A percentile compares a stretch with the other conserved stretches of the same genome.
Conservation (phyloP, 257 asterid genomes). For the Cordia subcordata region DNA sequence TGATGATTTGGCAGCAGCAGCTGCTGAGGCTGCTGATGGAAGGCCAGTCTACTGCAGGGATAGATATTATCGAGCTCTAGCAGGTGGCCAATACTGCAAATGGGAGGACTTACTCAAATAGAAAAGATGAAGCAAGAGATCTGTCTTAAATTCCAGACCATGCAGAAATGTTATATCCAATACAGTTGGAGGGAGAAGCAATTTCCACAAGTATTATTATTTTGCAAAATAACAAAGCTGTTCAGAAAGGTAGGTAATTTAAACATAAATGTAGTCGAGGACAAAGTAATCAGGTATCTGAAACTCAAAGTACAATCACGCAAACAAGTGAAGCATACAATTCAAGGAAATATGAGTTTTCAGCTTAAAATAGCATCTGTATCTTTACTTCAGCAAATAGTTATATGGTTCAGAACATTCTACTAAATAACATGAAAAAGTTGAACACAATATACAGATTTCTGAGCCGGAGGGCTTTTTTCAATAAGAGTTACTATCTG, state of each 20-base stretch:
- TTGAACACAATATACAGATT: too few relatives aligned
- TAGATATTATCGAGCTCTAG: conserved; percentile 70
- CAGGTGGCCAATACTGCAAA: conserved; percentile 82
- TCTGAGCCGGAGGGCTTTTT: too few relatives aligned
- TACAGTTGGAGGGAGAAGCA: not conserved
- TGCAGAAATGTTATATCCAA: not conserved
- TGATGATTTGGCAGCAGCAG: conserved; percentile 83
- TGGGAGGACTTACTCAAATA: conserved; percentile 63
- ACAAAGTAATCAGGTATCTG: too few relatives aligned
- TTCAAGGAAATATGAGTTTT: too few relatives aligned
- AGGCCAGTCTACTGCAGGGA: conserved; percentile 82
- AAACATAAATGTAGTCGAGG: too few relatives aligned
- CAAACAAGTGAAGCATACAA: too few relatives aligned
- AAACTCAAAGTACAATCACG: too few relatives aligned
- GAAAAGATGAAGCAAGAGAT: not conserved
- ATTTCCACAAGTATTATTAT: not conserved
- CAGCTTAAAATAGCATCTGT: too few relatives aligned
- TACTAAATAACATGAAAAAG: too few relatives aligned
- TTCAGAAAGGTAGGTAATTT: not conserved
- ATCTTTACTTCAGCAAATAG: too few relatives aligned
- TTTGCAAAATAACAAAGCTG: not conserved
- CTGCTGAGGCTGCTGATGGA: conserved; percentile 74
- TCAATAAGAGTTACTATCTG: too few relatives aligned
- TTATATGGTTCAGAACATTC: too few relatives aligned
- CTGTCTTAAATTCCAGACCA: conserved; percentile 1